Base-by-base conservation (phyloP, 75 land plant genomes). In the Picea glauca region DNA sequence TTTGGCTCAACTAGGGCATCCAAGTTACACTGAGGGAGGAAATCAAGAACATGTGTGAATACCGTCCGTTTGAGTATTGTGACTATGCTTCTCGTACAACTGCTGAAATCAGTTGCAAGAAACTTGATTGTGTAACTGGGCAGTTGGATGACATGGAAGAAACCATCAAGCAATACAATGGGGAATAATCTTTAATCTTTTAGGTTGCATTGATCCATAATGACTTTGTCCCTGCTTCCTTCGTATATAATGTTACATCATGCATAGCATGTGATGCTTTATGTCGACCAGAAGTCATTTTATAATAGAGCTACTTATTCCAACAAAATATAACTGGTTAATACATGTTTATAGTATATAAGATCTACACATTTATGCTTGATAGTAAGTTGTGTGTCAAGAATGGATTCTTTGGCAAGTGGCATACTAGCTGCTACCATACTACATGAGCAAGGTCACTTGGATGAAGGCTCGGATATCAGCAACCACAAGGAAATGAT, bases 21-120 rank as follows among this genome's bases (percentile, higher is more conserved):
- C 99, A 96, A 82, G 78, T 80, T 50, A 91, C 93, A 17, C 58
- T 96, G 75, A 88, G 92, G 17, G 99, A 92, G n/a, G 99, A 96
- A 85, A 96, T 96, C 79, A 96, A 94, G 78, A 90, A 95, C 74
- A 90, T 92, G 76, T 96, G 97, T 77, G 99, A 96, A 72, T 92
- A 96, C 75, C 91, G 99, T 18, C 98, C 99, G 12, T 96, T 90
- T 87, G 99, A 96, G 84, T 89, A 92, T 66, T 92, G 89, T 82
- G 98, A 96, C 80, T 96, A 94, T 63, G 82, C 79, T 78, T 78
- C 99, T 12, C 91, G 98, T 68, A 89, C 86, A 76, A 77, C 90
- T 17, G 90, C 92, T 72, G 98, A 96, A 84, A 91, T 94, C 23
- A 91, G 91, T 73, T 85, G 90, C 81, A 86, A 88, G 90, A 96